Conservation (phyloP, 2,329 filamentous ascomycete species). For the Monosporascus sp. region DNA sequence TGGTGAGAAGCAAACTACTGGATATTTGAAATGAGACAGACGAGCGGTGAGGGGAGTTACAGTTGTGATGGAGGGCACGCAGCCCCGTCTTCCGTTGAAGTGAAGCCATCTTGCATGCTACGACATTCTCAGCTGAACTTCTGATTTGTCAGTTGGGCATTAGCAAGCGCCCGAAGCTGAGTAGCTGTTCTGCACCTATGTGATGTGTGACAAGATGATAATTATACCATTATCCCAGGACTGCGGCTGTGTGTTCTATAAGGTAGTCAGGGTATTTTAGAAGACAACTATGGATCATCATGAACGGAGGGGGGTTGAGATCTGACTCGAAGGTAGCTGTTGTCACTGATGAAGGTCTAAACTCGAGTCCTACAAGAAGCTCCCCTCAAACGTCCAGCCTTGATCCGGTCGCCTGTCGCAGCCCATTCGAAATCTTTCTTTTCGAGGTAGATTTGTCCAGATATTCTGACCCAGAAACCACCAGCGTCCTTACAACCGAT, state of each 20-base stretch:
- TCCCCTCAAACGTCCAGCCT: constrained; percentile 10
- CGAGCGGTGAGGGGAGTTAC: background rate
- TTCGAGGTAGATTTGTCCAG: constrained; percentile 22
- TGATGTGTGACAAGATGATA: too few species aligned
- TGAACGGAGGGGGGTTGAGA: background rate
- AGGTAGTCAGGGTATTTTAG: too few species aligned
- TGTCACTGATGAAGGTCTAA: background rate
- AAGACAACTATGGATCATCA: too few species aligned
- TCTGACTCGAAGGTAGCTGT: background rate
- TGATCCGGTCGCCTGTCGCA: constrained; percentile 16
- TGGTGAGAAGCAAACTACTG: background rate
- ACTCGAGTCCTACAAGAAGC: background rate
- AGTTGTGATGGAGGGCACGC: background rate
- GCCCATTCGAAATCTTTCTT: constrained; percentile 23
- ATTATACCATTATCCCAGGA: too few species aligned
- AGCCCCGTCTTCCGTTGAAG: background rate
- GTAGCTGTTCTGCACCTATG: too few species aligned
- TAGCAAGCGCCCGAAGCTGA: background rate
- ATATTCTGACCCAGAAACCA: constrained; percentile 22
- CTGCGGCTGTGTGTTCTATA: too few species aligned
- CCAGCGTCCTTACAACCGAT: constrained; percentile 4
- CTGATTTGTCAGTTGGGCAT: background rate
- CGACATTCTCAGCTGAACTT: background rate
- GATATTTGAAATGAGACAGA: background rate
- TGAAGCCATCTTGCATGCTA: background rate